phyloP scores from a whole-genome alignment of 768 basidiomycete genomes.

The Mycena albidolilacea region DNA sequence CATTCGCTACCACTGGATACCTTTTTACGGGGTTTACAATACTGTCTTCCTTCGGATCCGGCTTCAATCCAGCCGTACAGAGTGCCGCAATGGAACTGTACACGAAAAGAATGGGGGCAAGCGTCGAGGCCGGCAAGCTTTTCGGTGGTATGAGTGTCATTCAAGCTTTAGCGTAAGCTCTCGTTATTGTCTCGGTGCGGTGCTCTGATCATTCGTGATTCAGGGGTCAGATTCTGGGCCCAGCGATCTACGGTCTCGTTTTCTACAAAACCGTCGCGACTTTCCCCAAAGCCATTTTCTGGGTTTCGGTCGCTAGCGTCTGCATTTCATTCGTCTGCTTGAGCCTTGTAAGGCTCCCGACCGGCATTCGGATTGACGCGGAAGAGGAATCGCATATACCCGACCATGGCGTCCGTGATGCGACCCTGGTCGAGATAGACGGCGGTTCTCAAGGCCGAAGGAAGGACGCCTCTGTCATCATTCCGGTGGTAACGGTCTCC shows the following conservation, averaged over 20 bases:
- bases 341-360: slow-evolving; percentile 36
- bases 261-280: slow-evolving; percentile 66
- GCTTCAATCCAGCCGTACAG: slow-evolving; percentile 66
- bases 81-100: slow-evolving; percentile 71
- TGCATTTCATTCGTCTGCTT: slow-evolving; percentile 32
- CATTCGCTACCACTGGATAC: slow-evolving; percentile 53
- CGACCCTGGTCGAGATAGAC: slow-evolving; percentile 29
- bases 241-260: slow-evolving; percentile 68
- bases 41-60: slow-evolving; percentile 61
- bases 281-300: slow-evolving; percentile 69
- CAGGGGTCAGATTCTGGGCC: slow-evolving; percentile 66
- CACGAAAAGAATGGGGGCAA: slow-evolving; percentile 50
- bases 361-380: slow-evolving; percentile 16
- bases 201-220: not conserved
- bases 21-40: slow-evolving; percentile 58
- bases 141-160: slow-evolving; percentile 77
- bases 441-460: slow-evolving; percentile 8
- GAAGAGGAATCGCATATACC: slow-evolving; percentile 35
- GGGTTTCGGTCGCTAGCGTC: slow-evolving; percentile 31
- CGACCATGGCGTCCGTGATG: slow-evolving; percentile 35
- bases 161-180: slow-evolving; percentile 61
- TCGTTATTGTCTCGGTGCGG: not conserved
- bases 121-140: slow-evolving; percentile 55
- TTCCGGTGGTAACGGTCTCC: slow-evolving; percentile 30
- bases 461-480: not conserved